Conservation (phyloP, 2,329 filamentous ascomycete species). For the Pseudodiploospora longispora region DNA sequence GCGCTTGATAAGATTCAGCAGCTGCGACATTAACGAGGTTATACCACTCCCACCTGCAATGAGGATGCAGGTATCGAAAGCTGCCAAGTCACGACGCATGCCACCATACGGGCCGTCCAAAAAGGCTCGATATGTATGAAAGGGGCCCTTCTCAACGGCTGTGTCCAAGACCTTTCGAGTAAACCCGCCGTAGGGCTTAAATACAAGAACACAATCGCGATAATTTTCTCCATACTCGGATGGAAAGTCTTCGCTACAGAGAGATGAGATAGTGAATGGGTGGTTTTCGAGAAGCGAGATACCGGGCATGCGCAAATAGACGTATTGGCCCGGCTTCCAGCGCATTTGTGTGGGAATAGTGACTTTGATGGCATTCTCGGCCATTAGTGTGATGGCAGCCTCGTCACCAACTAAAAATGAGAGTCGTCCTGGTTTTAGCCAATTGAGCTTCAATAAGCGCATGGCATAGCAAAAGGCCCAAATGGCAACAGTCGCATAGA, state of each 20-base stretch:
- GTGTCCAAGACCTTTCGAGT: constrained; percentile 78
- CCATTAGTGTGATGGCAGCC: constrained; percentile 79
- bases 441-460: constrained; percentile 81
- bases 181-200: constrained; percentile 86
- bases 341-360: constrained; percentile 88
- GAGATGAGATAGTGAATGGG: constrained; percentile 87
- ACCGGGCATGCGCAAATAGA: constrained; percentile 89
- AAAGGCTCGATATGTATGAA: constrained; percentile 87
- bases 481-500: constrained; percentile 72
- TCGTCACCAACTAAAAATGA: constrained; percentile 87
- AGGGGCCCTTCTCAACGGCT: constrained; percentile 76
- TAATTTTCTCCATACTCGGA: constrained; percentile 85
- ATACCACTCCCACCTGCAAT: constrained; percentile 93
- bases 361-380: constrained; percentile 91
- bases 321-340: constrained; percentile 90
- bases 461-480: constrained; percentile 67
- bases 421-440: constrained; percentile 70
- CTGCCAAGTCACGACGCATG: constrained; percentile 80
- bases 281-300: constrained; percentile 89
- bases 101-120: constrained; percentile 92
- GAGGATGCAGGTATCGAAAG: constrained; percentile 88
- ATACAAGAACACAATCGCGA: constrained; percentile 82
- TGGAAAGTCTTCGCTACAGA: constrained; percentile 88
- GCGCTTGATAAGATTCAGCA: constrained; percentile 89
- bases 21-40: constrained; percentile 83